phyloP scores from a whole-genome alignment of 208 protist species.

The Trypanosoma platydactyli region DNA sequence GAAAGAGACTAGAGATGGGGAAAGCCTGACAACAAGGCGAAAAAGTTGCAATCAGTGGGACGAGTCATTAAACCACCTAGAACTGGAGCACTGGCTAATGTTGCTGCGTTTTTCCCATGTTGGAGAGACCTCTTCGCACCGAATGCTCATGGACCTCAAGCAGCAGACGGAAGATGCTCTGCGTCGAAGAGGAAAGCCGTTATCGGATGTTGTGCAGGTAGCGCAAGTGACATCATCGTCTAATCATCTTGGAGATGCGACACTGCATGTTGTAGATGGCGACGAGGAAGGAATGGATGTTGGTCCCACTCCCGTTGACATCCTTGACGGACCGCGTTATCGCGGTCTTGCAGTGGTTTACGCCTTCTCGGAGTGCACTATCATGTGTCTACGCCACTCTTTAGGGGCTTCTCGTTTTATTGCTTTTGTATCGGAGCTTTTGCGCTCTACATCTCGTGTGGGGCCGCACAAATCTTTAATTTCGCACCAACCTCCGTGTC shows the following conservation, averaged over 20 bases:
- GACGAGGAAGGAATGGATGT: not conserved
- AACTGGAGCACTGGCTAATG: conserved; percentile 30
- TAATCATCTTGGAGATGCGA: not conserved
- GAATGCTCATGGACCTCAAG: conserved; percentile 17
- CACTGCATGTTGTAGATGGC: not conserved
- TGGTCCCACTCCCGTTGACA: not conserved
- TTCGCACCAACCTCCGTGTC: not conserved
- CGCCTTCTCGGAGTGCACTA: conserved; percentile 18
- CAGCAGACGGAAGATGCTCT: not conserved
- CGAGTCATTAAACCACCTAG: conserved; percentile 15
- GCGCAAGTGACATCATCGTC: not conserved
- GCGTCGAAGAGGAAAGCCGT: not conserved
- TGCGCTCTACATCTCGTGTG: conserved; percentile 5
- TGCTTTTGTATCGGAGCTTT: conserved; percentile 19
- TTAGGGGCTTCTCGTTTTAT: conserved; percentile 29
- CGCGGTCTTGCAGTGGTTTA: conserved; percentile 23
- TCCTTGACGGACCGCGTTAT: not conserved
- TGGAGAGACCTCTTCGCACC: conserved; percentile 17
- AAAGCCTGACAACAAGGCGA: not conserved
- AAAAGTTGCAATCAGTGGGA: conserved; percentile 1
- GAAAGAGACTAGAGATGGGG: not conserved
- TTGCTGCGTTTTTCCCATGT: conserved; percentile 15
- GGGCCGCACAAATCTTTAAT: not conserved
- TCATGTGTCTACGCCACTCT: conserved; percentile 15
- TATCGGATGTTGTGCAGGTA: not conserved